Evolutionary conservation across 164 flowering plant species (phyloP), one percentile per base, ranked within the genome.

Genomic region (Magnolia kwangsiensis): DNA sequence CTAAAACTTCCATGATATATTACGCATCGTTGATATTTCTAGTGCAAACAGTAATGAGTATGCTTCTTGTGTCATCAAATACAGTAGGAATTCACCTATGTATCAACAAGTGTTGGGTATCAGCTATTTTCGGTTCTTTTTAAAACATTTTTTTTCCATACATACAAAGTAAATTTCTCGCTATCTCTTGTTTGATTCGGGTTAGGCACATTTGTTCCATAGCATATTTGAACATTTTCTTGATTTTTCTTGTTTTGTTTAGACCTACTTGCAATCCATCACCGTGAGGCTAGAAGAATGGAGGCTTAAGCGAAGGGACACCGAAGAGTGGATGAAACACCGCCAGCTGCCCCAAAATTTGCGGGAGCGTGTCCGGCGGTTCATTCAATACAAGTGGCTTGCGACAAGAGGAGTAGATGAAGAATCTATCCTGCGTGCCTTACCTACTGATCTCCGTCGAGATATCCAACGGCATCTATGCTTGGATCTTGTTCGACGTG

Each of bases 271-370:
- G 87, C 97, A 94, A 86, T 96, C 99, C 21, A 75, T 90, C 69
- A 96, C 96, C 63, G 82, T 88, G 76, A 88, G 97, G 83, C 91
- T 93, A 4, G 99, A 96, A 84, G 98, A 96, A 76, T 96, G 99
- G 99, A 90, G 99, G 74, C 90, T 94, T 9, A 92, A 88, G 81
- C 85, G 92, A 78, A 84, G 93, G 77, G 99, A 96, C 81, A 96
- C 99, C 18, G 97, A 96, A 82, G 96, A 94, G 81, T 96, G 99
- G 99, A 94, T 92, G 98, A 82, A 85, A 75, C 98, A 96, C 79
- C 96, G 99, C 65, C 98, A 91, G 77, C 94, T 94, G 27, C 99
- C 98, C 67, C 88, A 86, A 81, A 91, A 89, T 79, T 76, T 92
- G 81, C 85, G 80, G 64, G 77, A 86, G 11, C 94, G 93, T 51